Evolutionary conservation across 2,329 filamentous ascomycete genomes (phyloP), one percentile per base, ranked within the genome.

Genomic region (Verticillium isaacii): DNA sequence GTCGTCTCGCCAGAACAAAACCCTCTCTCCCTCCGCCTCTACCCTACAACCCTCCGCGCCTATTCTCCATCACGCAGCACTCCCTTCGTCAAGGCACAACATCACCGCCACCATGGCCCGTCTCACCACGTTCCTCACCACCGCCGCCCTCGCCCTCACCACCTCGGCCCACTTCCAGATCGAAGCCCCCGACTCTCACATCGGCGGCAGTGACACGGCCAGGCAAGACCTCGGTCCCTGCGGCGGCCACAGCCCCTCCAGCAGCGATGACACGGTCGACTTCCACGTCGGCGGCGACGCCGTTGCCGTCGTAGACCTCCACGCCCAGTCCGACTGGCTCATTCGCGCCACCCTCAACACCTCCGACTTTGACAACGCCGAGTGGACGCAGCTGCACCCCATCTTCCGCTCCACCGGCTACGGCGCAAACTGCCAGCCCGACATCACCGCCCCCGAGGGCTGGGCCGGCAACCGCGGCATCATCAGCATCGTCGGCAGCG

Each of bases 281-380:
- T 87, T 87, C 72, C 80, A 86, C 69, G 81, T 87, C 62, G 83
- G 75, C 66, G 84, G 85, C 66, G 81, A 86, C 66, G 74, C 80
- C 61, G 74, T 87, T 37, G 76, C 78, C 63, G 68, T 82, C 58
- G 73, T 71, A 8, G 75, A 80, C 8, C 78, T 77, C 3, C 85
- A 88, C 68, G 75, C 82, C 3, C 77, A 84, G 69, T 74, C 77
- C 66, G 83, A 76, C 60, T 87, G 80, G 81, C 77, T 88, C 17
- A 83, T 85, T 75, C 84, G 85, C 64, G 82, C 79, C 65, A 87
- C 84, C 14, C 75, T 80, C 23, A 84, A 85, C 67, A 67, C 74
- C 57, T 75, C 75, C 12, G 45, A 50, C 45, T 50, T 50, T 50
- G 80, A 77, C 54, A 68, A 70, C 55, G 73, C 75, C 23, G 81